phyloP scores from a whole-genome alignment of 1,284 basidiomycete genomes.

The Neolentinus lepideus region DNA sequence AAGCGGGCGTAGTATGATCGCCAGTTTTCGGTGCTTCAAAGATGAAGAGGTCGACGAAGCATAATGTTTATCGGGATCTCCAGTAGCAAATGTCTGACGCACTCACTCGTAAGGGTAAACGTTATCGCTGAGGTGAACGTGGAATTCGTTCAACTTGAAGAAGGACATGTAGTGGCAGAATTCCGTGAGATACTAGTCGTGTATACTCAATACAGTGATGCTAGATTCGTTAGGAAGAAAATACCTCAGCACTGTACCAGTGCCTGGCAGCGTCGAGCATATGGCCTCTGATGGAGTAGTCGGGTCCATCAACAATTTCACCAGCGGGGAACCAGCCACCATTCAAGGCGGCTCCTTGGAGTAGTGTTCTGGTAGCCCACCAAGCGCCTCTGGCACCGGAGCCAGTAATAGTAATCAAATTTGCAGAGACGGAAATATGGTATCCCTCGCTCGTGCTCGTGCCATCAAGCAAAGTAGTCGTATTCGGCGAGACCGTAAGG shows the following conservation, averaged over 20 bases:
- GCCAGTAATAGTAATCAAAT: conserved; percentile 20
- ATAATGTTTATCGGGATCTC: too few species aligned
- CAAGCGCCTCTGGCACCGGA: conserved; percentile 27
- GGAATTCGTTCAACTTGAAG: conserved; percentile 30
- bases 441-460: conserved; percentile 27
- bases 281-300: conserved; percentile 30
- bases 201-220: conserved; percentile 5
- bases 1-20: conserved; percentile 25
- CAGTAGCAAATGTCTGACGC: not conserved
- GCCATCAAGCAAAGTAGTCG: conserved; percentile 24
- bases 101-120: conserved; percentile 9
- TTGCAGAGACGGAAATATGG: conserved; percentile 16
- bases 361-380: conserved; percentile 29
- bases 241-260: conserved; percentile 17
- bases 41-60: conserved; percentile 11
- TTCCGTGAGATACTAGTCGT: conserved; percentile 22
- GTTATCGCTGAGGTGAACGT: conserved; percentile 19
- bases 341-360: conserved; percentile 22
- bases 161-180: conserved; percentile 30
- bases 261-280: conserved; percentile 32
- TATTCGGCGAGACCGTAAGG: conserved; percentile 16
- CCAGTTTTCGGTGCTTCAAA: conserved; percentile 7
- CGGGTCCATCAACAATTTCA: conserved; percentile 23
- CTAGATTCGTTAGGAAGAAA: not conserved
- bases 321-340: conserved; percentile 21